A percentile compares a stretch with the other conserved stretches of the same genome.
Conservation (phyloP, 805 yeast genomes). For the Lipomyces spencermartinsiae region DNA sequence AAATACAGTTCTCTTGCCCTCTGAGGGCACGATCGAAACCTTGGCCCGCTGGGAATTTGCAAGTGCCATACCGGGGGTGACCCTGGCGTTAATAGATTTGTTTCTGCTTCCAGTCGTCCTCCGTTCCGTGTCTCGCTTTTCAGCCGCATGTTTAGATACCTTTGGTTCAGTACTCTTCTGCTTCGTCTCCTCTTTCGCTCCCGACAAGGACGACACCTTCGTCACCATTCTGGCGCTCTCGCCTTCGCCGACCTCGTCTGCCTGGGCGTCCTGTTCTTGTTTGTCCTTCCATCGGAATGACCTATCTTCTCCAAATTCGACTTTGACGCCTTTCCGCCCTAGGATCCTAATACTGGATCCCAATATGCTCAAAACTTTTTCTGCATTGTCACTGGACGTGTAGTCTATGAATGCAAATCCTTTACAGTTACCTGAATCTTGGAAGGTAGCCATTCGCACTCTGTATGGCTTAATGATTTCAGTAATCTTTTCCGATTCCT, state of each 20-base stretch:
- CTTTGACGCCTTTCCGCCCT: slow-evolving; percentile 70
- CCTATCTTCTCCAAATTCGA: slow-evolving; percentile 96
- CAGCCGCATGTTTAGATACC: not conserved
- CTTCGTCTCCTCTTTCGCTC: not conserved
- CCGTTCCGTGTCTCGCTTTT: not conserved
- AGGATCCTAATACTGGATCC: slow-evolving; percentile 63
- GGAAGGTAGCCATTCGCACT: slow-evolving; percentile 97
- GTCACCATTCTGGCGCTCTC: not conserved
- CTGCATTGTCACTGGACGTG: slow-evolving; percentile 78
- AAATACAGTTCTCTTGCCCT: slow-evolving; percentile 85
- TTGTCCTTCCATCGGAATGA: slow-evolving; percentile 50
- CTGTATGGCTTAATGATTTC: slow-evolving; percentile 85
- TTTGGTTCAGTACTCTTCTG: not conserved
- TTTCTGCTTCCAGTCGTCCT: not conserved
- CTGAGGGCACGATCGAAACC: slow-evolving; percentile 84
- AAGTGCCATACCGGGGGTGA: slow-evolving; percentile 75
- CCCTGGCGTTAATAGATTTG: slow-evolving; percentile 1
- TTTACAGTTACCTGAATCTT: slow-evolving; percentile 93
- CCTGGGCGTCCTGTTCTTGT: slow-evolving; percentile 40
- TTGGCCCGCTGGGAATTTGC: slow-evolving; percentile 88
- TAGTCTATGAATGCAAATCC: slow-evolving; percentile 95
- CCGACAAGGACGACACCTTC: not conserved
- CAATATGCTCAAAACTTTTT: slow-evolving; percentile 78
- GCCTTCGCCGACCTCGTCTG: not conserved
- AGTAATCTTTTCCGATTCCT: slow-evolving; percentile 78